Evolutionary conservation across 495 filamentous ascomycete species (phyloP).

Genomic region (Pseudomonodictys pantanalensis): DNA sequence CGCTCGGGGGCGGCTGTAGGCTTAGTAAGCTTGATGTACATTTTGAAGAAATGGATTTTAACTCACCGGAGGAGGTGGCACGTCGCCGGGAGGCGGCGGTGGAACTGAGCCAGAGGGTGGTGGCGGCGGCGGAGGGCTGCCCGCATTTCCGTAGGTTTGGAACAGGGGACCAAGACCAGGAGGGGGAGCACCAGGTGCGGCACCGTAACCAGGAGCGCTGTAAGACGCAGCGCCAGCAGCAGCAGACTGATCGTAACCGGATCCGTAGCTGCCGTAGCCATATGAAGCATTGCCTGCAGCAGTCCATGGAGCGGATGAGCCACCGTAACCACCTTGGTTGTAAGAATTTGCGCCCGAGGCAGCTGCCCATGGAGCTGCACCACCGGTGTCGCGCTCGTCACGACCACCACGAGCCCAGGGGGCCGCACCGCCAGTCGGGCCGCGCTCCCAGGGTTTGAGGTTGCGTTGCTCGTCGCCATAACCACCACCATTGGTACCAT

Average conservation of each 20-base stretch:
- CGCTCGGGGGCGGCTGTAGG: background rate
- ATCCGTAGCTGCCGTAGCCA: constrained; percentile 13
- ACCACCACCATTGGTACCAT: constrained; percentile 42
- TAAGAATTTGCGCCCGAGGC: constrained; percentile 17
- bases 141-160: constrained; percentile 60
- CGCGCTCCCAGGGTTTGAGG: constrained; percentile 86
- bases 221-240: constrained; percentile 6
- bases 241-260: constrained; percentile 14
- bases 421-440: constrained; percentile 83
- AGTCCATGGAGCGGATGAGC: constrained; percentile 18
- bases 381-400: constrained; percentile 39
- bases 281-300: constrained; percentile 16
- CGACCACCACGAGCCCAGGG: constrained; percentile 57
- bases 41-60: background rate
- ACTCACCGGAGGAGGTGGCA: constrained; percentile 55
- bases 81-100: constrained; percentile 71
- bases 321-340: constrained; percentile 19
- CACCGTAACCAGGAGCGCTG: constrained; percentile 38
- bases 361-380: constrained; percentile 32
- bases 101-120: constrained; percentile 53
- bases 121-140: constrained; percentile 37
- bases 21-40: background rate
- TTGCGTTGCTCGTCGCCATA: constrained; percentile 52
- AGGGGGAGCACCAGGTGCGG: constrained; percentile 60
- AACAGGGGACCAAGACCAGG: constrained; percentile 68